Conservation (phyloP, 192 early-diverging fungal genomes). For the Ambispora gerdemannii region DNA sequence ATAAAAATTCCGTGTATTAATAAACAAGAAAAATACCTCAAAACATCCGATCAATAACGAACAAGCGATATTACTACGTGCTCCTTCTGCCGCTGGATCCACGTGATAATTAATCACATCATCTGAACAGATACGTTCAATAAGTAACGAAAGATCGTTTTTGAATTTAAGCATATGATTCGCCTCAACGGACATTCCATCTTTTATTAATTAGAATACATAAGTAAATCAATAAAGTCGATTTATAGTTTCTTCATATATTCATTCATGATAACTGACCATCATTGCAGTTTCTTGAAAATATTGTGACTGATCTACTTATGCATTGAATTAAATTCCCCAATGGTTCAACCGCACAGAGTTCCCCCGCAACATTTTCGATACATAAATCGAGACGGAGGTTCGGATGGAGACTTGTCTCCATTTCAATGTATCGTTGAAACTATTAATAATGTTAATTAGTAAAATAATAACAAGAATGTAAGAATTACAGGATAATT, state of each 20-base stretch:
- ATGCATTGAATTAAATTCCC: constrained; percentile 41
- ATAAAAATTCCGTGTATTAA: not conserved
- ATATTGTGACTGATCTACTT: constrained; percentile 20
- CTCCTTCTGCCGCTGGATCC: constrained; percentile 60
- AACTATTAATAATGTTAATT: constrained; percentile 13
- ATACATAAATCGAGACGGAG: constrained; percentile 41
- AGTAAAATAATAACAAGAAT: not conserved
- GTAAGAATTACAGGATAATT: not conserved
- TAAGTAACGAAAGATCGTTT: constrained; percentile 33
- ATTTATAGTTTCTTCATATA: not conserved
- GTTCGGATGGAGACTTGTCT: constrained; percentile 32
- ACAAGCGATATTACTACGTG: constrained; percentile 54
- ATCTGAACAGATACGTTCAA: constrained; percentile 45
- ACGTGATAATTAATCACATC: constrained; percentile 68
- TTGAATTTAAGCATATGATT: constrained; percentile 31
- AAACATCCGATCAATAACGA: constrained; percentile 53
- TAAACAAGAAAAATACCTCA: constrained; percentile 51
- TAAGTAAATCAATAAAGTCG: not conserved
- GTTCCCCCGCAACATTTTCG: constrained; percentile 35
- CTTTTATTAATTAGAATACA: not conserved
- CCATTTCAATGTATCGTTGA: constrained; percentile 5
- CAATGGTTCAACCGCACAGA: constrained; percentile 48
- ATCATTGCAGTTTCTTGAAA: constrained; percentile 17
- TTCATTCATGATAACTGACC: not conserved
- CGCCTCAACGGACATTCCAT: not conserved